phyloP scores from a whole-genome alignment of 2,329 filamentous ascomycete genomes.

The Exophiala lecanii-corni region DNA sequence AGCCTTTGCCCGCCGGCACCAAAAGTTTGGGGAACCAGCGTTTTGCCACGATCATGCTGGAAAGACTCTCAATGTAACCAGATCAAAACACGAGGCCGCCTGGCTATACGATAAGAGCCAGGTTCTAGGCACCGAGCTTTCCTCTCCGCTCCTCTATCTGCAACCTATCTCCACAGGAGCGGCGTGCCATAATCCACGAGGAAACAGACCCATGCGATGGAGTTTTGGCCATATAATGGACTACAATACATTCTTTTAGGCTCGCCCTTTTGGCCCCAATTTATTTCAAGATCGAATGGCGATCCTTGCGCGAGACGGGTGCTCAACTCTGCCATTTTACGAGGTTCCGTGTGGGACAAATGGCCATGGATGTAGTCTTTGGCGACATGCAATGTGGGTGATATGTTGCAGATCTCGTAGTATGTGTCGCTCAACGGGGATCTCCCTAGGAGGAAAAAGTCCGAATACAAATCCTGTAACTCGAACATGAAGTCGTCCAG shows the following conservation, averaged over 20 bases:
- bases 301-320: slow-evolving; percentile 18
- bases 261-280: slow-evolving; percentile 26
- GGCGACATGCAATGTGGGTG: slow-evolving; percentile 24
- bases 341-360: slow-evolving; percentile 25
- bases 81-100: too few species aligned
- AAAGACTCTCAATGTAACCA: too few species aligned
- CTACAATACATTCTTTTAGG: slow-evolving; percentile 30
- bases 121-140: too few species aligned
- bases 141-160: too few species aligned
- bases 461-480: slow-evolving; percentile 27
- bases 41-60: too few species aligned
- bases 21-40: too few species aligned
- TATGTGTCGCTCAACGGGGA: slow-evolving; percentile 24
- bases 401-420: slow-evolving; percentile 32
- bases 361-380: slow-evolving; percentile 29
- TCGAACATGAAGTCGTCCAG: slow-evolving; percentile 26
- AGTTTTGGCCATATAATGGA: slow-evolving; percentile 26
- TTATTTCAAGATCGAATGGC: slow-evolving; percentile 26
- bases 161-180: slow-evolving; percentile 20
- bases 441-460: slow-evolving; percentile 29
- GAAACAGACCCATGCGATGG: slow-evolving; percentile 29
- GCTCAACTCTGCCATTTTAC: slow-evolving; percentile 21
- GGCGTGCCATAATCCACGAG: slow-evolving; percentile 25
- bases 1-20: too few species aligned
- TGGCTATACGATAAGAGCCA: too few species aligned